These are phyloP conservation scores for Pseudogymnoascus verrucosus DNA, from an alignment of 2,329 filamentous ascomycete species.

Conservation along the genomic window DNA sequence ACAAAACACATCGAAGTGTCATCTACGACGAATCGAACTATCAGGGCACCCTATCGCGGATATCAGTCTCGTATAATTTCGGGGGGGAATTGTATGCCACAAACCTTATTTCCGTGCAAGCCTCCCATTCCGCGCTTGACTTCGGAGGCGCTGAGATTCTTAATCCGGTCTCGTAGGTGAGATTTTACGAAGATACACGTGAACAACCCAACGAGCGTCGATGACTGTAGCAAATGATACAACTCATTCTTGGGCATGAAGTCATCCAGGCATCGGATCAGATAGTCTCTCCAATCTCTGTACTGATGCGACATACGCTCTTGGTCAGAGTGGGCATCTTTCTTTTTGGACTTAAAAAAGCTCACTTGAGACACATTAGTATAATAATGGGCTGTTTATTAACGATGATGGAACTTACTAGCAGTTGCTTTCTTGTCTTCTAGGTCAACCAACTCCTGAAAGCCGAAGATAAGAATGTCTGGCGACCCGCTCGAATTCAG, in stretches of 20 bases:
- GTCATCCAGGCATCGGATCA: conserved; percentile 75
- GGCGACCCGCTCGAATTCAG: conserved; percentile 69
- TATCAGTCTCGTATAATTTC: conserved; percentile 13
- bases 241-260: conserved; percentile 67
- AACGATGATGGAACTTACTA: conserved; percentile 42
- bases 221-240: conserved; percentile 81
- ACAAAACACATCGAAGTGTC: conserved; percentile 93
- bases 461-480: conserved; percentile 90
- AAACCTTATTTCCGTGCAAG: conserved; percentile 81
- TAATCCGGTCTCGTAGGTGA: conserved; percentile 65
- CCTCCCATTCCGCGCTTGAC: conserved; percentile 96
- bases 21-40: conserved; percentile 87
- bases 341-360: conserved; percentile 85
- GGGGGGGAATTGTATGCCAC: neutral
- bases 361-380: conserved; percentile 48
- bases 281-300: conserved; percentile 88
- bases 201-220: conserved; percentile 87
- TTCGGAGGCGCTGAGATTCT: conserved; percentile 69
- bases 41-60: conserved; percentile 59
- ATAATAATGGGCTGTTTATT: neutral
- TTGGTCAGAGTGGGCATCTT: conserved; percentile 61
- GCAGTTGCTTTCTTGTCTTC: conserved; percentile 97
- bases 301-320: conserved; percentile 97
- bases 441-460: conserved; percentile 95
- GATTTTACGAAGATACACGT: conserved; percentile 92